Conservation (phyloP, 176 grass and related monocot genomes). For the Sorghum bicolor region Sorghum_bicolor_NCBIv3 NC_012875.2:40860501-40861000, state of each 20-base stretch:
- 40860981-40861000: constrained; percentile 19
- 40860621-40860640: no score
- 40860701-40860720: not conserved
- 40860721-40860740: not conserved
- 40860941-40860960: constrained; percentile 2
- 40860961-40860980: constrained; percentile 15
- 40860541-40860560: no score
- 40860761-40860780: not conserved
- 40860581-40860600: no score
- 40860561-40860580: no score
- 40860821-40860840: not conserved
- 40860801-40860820: not conserved
- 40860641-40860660: no score
- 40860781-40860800: not conserved
- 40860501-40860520: no score
- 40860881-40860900: no score
- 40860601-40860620: no score
- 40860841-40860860: not conserved
- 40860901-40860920: not conserved
- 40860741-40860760: not conserved
- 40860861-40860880: constrained; percentile 2
- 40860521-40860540: no score
- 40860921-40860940: constrained; percentile 4
- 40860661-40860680: no score
- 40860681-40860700: no score